Percentiles rank a stretch among this genome's conserved stretches.
Evolutionary conservation across 1,284 basidiomycete species (phyloP).

Genomic region (Trichosporon faecale): DNA sequence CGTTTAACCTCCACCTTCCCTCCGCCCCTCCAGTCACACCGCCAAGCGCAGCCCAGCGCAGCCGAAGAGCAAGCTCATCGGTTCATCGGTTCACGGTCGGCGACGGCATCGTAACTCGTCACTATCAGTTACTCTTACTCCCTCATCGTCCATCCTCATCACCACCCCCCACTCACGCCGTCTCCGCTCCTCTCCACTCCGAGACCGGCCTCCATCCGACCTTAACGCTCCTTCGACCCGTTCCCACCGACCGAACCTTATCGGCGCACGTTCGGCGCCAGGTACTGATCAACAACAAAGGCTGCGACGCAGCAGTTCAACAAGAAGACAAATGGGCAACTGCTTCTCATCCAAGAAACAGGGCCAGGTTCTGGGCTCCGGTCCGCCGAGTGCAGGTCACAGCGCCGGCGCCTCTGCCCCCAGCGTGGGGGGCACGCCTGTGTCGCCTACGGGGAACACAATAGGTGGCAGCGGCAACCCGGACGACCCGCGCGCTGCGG

Average conservation of each 20-base stretch:
- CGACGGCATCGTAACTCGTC: background rate
- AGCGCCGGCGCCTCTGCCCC: background rate
- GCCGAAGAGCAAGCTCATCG: background rate
- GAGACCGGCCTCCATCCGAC: background rate
- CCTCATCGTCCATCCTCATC: background rate
- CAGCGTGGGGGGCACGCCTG: background rate
- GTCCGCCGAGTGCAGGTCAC: background rate
- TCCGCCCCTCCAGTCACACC: background rate
- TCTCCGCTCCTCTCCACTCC: background rate
- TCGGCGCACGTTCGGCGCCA: background rate
- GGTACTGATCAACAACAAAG: background rate
- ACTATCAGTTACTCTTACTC: background rate
- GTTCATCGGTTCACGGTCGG: background rate
- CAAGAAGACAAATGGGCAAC: background rate
- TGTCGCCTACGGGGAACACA: background rate
- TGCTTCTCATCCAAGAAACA: constrained; percentile 5
- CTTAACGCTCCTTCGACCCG: background rate
- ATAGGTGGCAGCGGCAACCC: background rate
- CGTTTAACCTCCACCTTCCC: background rate
- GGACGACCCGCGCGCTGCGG: background rate
- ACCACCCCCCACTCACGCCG: background rate
- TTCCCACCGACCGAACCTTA: background rate
- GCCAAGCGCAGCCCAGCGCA: constrained; percentile 1
- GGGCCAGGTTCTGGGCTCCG: constrained; percentile 3
- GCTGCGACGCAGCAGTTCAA: background rate